A percentile compares a stretch with the other conserved stretches of the same genome.
These are phyloP conservation scores for Phytophthora hibernalis DNA, from an alignment of 352 stramenopile species.

Conservation along the genomic window DNA sequence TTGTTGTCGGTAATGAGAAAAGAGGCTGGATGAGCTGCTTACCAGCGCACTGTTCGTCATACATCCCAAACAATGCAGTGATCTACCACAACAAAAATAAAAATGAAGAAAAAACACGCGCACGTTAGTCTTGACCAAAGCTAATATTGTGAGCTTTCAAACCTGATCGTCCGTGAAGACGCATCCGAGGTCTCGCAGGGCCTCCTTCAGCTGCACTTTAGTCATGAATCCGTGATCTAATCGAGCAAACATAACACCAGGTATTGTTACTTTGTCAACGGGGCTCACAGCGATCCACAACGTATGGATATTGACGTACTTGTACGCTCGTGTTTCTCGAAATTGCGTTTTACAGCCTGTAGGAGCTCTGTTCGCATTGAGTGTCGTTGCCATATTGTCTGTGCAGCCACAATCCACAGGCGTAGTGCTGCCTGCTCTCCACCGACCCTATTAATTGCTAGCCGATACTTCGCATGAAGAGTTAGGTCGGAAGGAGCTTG, in stretches of 20 bases:
- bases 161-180: conserved; percentile 74
- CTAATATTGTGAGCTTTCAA: background rate
- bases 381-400: conserved; percentile 51
- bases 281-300: background rate
- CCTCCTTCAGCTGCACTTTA: conserved; percentile 63
- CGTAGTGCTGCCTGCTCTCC: conserved; percentile 38
- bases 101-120: too few relatives aligned
- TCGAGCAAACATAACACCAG: background rate
- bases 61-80: conserved; percentile 55
- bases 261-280: background rate
- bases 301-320: conserved; percentile 33
- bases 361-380: conserved; percentile 56
- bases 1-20: background rate
- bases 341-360: conserved; percentile 59
- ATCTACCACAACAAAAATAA: conserved; percentile 32
- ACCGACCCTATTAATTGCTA: conserved; percentile 43
- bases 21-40: background rate
- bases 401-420: conserved; percentile 45
- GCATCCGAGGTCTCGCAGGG: conserved; percentile 51
- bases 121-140: background rate
- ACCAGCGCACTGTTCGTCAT: conserved; percentile 54
- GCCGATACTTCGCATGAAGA: conserved; percentile 47
- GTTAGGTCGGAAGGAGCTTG: conserved; percentile 14
- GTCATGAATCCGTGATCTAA: conserved; percentile 41
- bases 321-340: conserved; percentile 60